phyloP scores from a whole-genome alignment of 2,329 filamentous ascomycete genomes.

The Beauveria sp. region DNA sequence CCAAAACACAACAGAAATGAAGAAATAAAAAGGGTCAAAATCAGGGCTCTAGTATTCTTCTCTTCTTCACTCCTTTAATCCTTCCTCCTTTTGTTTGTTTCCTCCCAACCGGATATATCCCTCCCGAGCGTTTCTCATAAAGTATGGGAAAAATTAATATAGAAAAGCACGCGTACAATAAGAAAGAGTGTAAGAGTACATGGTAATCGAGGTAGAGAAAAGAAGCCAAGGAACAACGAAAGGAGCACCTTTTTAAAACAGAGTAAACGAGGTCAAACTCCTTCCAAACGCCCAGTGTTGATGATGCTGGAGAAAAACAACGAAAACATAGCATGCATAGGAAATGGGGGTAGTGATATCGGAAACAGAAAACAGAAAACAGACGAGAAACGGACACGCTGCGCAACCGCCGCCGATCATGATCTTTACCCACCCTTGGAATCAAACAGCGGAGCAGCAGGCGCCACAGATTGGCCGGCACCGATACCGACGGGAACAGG shows the following conservation, averaged over 20 bases:
- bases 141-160: neutral
- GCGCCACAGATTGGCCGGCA: neutral
- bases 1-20: neutral
- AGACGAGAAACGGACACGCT: neutral
- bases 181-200: slow-evolving; percentile 3
- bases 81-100: too few species aligned
- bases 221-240: neutral
- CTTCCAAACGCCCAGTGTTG: neutral
- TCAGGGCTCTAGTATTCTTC: neutral
- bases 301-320: neutral
- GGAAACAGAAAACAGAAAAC: neutral
- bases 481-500: neutral
- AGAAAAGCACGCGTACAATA: too few species aligned
- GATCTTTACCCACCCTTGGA: neutral
- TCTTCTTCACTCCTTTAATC: neutral
- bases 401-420: neutral
- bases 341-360: neutral
- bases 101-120: too few species aligned
- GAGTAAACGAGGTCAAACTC: neutral
- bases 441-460: neutral
- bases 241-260: neutral
- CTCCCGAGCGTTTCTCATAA: slow-evolving; percentile 1
- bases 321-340: neutral
- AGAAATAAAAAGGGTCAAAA: neutral
- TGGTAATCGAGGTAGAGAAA: neutral